Evolutionary conservation across 805 yeast species (phyloP).

Genomic region (Candida insectalens): DNA sequence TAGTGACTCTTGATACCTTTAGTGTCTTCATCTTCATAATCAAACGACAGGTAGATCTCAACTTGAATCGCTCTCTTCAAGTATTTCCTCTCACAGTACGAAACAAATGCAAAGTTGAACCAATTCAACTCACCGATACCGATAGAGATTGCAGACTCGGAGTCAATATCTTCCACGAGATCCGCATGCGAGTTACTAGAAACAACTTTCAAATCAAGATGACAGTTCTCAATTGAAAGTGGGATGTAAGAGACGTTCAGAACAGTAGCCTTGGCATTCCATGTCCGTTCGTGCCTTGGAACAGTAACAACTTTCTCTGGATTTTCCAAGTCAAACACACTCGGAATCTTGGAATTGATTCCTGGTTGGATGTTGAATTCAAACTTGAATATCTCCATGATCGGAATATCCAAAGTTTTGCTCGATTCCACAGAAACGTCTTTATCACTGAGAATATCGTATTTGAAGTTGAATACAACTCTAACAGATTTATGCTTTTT

Average conservation of each 20-base stretch:
- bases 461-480: constrained; percentile 14
- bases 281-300: constrained; percentile 26
- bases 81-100: constrained; percentile 9
- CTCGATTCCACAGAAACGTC: constrained; percentile 21
- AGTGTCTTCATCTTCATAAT: constrained; percentile 7
- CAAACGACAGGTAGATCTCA: constrained; percentile 11
- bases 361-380: constrained; percentile 24
- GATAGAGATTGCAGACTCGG: background rate
- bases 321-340: constrained; percentile 11
- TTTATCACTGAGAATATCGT: constrained; percentile 20
- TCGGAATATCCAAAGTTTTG: constrained; percentile 14
- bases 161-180: background rate
- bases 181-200: background rate
- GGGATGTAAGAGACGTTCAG: constrained; percentile 12
- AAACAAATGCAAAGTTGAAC: constrained; percentile 21
- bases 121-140: constrained; percentile 11
- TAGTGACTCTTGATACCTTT: constrained; percentile 10
- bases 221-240: background rate
- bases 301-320: constrained; percentile 7
- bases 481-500: constrained; percentile 3
- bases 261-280: constrained; percentile 26
- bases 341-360: constrained; percentile 18
- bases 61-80: constrained; percentile 15
- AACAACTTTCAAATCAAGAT: background rate
- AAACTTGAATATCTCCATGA: constrained; percentile 23